Conservation (phyloP, 176 grass and related monocot species). For the Cymbopogon citratus region DNA sequence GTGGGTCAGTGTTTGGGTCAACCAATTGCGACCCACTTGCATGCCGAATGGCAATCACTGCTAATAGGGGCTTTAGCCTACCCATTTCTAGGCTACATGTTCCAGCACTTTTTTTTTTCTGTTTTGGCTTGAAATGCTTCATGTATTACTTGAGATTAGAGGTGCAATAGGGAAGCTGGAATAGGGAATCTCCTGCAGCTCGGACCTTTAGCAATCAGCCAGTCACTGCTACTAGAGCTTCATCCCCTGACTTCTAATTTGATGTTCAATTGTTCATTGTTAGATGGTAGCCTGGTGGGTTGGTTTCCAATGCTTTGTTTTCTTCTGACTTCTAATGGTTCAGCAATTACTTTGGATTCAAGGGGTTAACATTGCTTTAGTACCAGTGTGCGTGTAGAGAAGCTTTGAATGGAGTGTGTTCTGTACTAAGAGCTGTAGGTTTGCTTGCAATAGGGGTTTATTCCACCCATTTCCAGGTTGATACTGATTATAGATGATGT, state of each 20-base stretch:
- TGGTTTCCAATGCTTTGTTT: background rate
- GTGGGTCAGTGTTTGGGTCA: too few relatives aligned
- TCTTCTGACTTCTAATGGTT: background rate
- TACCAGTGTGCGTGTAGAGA: background rate
- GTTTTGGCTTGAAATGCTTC: background rate
- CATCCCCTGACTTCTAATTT: background rate
- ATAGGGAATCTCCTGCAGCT: background rate
- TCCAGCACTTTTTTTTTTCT: background rate
- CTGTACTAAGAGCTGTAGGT: background rate
- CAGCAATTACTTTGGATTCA: background rate
- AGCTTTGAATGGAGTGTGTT: background rate
- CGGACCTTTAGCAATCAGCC: background rate
- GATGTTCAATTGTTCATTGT: background rate
- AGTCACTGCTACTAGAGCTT: background rate
- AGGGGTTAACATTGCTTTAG: background rate
- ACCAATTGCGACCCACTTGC: too few relatives aligned
- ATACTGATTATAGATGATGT: background rate
- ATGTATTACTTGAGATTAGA: background rate
- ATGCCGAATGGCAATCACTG: background rate
- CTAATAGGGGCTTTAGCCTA: background rate
- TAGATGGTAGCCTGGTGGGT: background rate
- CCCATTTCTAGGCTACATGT: background rate
- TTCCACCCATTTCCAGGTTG: background rate
- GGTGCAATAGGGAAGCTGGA: background rate
- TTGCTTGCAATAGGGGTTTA: background rate